phyloP scores from a whole-genome alignment of 1,139 yeast species.

The Kodamaea anthophila region DNA sequence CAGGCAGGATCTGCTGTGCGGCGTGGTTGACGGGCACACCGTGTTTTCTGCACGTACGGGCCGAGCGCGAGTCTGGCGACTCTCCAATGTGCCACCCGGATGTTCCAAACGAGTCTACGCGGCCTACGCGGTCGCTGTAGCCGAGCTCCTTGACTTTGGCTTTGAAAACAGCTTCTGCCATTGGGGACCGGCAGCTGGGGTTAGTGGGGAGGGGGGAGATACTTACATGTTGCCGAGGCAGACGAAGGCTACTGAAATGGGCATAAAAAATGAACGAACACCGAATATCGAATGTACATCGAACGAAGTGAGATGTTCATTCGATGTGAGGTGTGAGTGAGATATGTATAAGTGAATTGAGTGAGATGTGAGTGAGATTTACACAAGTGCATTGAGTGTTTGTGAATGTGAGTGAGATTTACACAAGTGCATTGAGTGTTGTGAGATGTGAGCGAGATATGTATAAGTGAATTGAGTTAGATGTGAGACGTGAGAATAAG shows the following conservation, averaged over 20 bases:
- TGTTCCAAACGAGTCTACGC: slow-evolving; percentile 85
- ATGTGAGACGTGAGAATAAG: too few relatives aligned
- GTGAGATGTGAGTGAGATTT: too few relatives aligned
- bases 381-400: too few relatives aligned
- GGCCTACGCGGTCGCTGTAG: slow-evolving; percentile 33
- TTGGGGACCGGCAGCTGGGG: slow-evolving; percentile 83
- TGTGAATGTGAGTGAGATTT: too few relatives aligned
- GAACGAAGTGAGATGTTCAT: too few relatives aligned
- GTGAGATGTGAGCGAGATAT: too few relatives aligned
- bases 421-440: too few relatives aligned
- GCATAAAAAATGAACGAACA: too few relatives aligned
- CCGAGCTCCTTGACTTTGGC: slow-evolving; percentile 53
- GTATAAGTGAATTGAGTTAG: too few relatives aligned
- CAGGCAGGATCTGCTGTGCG: slow-evolving; percentile 61
- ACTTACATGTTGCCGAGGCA: slow-evolving; percentile 87
- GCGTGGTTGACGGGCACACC: slow-evolving; percentile 69
- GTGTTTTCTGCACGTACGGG: slow-evolving; percentile 60
- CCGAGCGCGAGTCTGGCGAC: slow-evolving; percentile 70
- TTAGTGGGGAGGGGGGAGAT: slow-evolving; percentile 1
- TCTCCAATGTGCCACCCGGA: slow-evolving; percentile 82
- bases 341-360: too few relatives aligned
- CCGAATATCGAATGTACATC: too few relatives aligned
- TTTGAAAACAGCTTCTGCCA: slow-evolving; percentile 92
- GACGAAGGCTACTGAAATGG: slow-evolving; percentile 77
- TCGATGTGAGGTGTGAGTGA: too few relatives aligned